Evolutionary conservation across 2,329 filamentous ascomycete species (phyloP), one percentile per base, ranked within the genome.

Genomic region (Fusarium xylarioides): DNA sequence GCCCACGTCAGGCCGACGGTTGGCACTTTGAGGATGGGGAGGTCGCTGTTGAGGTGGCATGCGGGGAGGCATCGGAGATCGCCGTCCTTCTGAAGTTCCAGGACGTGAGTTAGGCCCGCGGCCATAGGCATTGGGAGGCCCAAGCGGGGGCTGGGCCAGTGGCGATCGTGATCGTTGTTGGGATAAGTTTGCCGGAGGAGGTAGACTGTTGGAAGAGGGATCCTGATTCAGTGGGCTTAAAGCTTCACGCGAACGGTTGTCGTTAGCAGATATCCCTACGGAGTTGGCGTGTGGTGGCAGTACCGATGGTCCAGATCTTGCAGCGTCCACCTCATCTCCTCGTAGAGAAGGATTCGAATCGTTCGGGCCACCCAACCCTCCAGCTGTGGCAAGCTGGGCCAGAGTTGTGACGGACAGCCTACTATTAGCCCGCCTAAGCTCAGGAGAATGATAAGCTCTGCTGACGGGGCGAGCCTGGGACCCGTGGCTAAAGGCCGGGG

Each of bases 321-420:
- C 75, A 70, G 76, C 75, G 69, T 82, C 79, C 71, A 82, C 81
- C 73, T 73, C 78, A 52, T 77, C 78, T 63, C 78, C 80, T 70
- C 76, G 80, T 72, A 73, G 74, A 63, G 68, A 75, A 64, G 57
- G 60, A 63, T 77, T 76, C 56, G 78, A 78, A 44, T 82, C 79
- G 14, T 79, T 79, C 49, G 84, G 79, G 59, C 88, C 79, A 52
- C 84, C 79, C 54, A 89, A 81, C 28, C 88, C 89, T 60, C 89
- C 90, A 50, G 92, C 92, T 74, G 91, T 92, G 37, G 90, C 90
- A 79, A 98, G 86, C 79, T 98, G 94, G 49, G 91, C 88, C 50
- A 98, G 86, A 2, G 95, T 98, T 2, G 91, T 91, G 74, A 87
- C 89, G 32, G 96, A 97, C 80, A 98, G 91, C 28, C 94, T 91